Base-by-base conservation (phyloP, 768 basidiomycete genomes). In the Boletus sp. region DNA sequence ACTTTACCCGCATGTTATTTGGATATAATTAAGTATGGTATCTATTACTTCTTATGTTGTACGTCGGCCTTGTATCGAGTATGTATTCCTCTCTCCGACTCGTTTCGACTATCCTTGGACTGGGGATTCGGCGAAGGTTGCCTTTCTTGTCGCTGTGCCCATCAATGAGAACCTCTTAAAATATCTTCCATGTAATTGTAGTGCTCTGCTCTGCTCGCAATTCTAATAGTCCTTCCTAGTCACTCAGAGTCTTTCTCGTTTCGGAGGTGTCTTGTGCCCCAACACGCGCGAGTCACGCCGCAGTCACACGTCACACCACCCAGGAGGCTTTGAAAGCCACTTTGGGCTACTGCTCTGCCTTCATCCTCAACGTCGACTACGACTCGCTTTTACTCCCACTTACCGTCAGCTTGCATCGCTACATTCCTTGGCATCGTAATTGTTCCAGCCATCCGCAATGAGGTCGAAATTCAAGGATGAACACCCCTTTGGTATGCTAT, bases 401-500 rank as follows among this genome's bases (percentile, higher is more conserved):
- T 46, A 17, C 44, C 19, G 34, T 50, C 51, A 55, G 27, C 49
- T 45, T 37, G 47, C 43, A n/a, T 48, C 42, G 29, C 41, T 40
- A 51, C 58, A 19, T 42, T 29, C 52, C 34, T 48, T 47, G 27
- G 8, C 21, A 51, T 41, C n/a, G 19, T 43, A 50, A 58, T 54
- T 46, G 11, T 32, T 48, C 6, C 40, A 56, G 5, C 17, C 30
- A 49, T 32, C 29, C 53, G 65, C 77, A 55, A 93, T 93, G 90
- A 84, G 90, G 74, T 93, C 92, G 69, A 94, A 94, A 77, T 95
- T 95, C 80, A 95, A 94, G 85, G 96, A 98, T 75, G 96, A 98
- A 76, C 96, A 99, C 74, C 93, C 93, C 58, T 98, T 98, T 72
- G 96, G 96, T 96, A 61, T 67, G 63, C 59, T 56, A 55, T 59